Evolutionary conservation across 163 green algal genomes (phyloP).

Genomic region (Prototheca cutis): DNA sequence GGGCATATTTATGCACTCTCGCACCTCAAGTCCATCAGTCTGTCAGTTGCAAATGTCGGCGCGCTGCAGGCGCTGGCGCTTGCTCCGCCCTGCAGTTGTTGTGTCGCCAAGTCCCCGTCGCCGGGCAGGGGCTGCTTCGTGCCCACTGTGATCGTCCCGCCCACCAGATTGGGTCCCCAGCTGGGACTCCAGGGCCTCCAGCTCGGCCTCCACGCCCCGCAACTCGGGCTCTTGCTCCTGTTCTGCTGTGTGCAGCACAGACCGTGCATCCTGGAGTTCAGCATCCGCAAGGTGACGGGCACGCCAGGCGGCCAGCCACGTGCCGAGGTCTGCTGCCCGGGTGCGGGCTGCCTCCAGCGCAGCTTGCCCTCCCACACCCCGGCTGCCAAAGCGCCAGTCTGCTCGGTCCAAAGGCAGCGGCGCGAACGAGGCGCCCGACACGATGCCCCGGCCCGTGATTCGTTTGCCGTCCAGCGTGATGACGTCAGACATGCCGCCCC

Average conservation of each 20-base stretch:
- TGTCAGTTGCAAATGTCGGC: no score
- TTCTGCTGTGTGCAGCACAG: background rate
- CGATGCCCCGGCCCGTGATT: constrained; percentile 46
- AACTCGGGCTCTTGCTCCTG: background rate
- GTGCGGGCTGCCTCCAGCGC: background rate
- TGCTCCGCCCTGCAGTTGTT: no score
- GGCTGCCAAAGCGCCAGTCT: constrained; percentile 35
- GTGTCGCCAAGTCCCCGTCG: no score
- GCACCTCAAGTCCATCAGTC: no score
- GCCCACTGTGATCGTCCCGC: background rate
- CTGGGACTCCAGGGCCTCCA: background rate
- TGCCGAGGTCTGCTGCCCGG: constrained; percentile 5
- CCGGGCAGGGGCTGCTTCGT: background rate
- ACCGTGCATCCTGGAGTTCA: background rate
- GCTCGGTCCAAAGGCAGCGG: constrained; percentile 34
- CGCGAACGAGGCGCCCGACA: constrained; percentile 42
- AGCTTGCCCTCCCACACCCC: background rate
- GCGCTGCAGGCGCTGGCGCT: no score
- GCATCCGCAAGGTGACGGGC: background rate
- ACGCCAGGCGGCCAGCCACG: constrained; percentile 3
- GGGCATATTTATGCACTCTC: no score
- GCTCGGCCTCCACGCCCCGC: background rate
- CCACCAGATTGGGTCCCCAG: background rate
- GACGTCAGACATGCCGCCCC: constrained; percentile 30
- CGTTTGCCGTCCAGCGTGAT: constrained; percentile 46